phyloP scores from a whole-genome alignment of 495 filamentous ascomycete genomes.

The Penicillium crystallinum region DNA sequence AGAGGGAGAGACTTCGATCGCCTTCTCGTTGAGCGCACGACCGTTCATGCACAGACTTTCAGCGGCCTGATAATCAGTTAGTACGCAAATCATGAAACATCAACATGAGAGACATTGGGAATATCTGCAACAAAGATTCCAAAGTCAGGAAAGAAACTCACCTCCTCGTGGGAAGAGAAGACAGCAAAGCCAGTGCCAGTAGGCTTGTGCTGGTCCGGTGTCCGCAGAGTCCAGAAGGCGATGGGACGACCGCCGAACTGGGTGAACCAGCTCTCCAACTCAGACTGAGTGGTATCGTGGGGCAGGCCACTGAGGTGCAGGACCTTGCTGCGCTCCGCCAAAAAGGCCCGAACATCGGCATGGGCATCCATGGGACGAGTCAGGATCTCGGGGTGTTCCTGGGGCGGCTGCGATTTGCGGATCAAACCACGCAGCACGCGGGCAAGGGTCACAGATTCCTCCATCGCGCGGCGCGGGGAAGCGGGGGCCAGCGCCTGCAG shows the following conservation, averaged over 20 bases:
- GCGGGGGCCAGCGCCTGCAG: conserved; percentile 93
- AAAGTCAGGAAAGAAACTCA: conserved; percentile 42
- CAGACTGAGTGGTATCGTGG: conserved; percentile 96
- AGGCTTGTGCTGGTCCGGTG: conserved; percentile 97
- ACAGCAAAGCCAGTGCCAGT: conserved; percentile 96
- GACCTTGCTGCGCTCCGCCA: conserved; percentile 93
- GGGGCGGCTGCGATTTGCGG: conserved; percentile 87
- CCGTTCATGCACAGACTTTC: conserved; percentile 99
- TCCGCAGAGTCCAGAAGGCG: conserved; percentile 97
- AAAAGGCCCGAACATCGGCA: conserved; percentile 93
- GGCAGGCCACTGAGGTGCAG: conserved; percentile 95
- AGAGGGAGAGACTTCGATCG: conserved; percentile 95
- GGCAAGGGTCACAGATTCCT: conserved; percentile 91
- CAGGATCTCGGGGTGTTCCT: conserved; percentile 89
- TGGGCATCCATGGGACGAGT: conserved; percentile 94
- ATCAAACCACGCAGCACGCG: conserved; percentile 88
- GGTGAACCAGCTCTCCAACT: conserved; percentile 98
- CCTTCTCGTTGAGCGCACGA: conserved; percentile 94
- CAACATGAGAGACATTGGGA: neutral
- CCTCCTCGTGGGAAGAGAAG: conserved; percentile 98
- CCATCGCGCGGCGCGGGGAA: conserved; percentile 95
- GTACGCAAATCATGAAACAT: conserved; percentile 4
- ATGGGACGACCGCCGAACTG: conserved; percentile 98
- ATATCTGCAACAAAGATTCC: neutral
- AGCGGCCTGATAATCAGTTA: conserved; percentile 59